Base-by-base conservation (phyloP, 768 basidiomycete species). In the Naganishia randhawae region DNA sequence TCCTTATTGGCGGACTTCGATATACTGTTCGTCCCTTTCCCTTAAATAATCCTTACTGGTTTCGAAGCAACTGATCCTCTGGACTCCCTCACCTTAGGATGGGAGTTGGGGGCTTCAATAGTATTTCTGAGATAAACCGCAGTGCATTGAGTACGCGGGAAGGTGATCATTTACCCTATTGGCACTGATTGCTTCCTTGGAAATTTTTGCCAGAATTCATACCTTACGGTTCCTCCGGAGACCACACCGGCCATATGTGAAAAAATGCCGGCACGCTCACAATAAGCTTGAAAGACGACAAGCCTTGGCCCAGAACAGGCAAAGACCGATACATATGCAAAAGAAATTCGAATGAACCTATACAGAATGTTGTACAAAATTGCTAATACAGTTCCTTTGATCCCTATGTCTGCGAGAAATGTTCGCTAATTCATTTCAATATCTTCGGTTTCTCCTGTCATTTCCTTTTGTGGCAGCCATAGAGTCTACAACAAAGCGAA, bases 381-480 rank as follows among this genome's bases (percentile, higher is more conserved):
- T 25, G 4, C 27, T 11, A 31, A 5, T 53, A 42, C 39, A 42
- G 25, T 39, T 25, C 57, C 57, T 42, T 17, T 17, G 5, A 61
- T 2, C 9, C 57, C 57, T 14, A 61, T 33, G 22, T 22, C 1
- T 61, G 6, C 35, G 27, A 42, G 8, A 8, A 27, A 5, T 3
- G 29, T 25, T 13, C 16, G 25, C 22, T 61, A 61, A 25, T 27
- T 61, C 35, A 35, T 52, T 17, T 69, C 55, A 14, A 72, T 65
- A 29, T 69, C 71, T 17, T 64, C 71, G 22, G 75, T 73, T 33
- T 76, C 75, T 37, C 73, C 75, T 50, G 31, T 33, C 14, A 16
- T 19, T 25, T 62, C 45, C n/a, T 71, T 75, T 35, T 91, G 90
- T 0, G 87, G 87, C 14, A 87, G 73, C 87, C 87, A 87, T 72